Conservation (phyloP, 345 rosid genomes). For the Clausena lansium region DNA sequence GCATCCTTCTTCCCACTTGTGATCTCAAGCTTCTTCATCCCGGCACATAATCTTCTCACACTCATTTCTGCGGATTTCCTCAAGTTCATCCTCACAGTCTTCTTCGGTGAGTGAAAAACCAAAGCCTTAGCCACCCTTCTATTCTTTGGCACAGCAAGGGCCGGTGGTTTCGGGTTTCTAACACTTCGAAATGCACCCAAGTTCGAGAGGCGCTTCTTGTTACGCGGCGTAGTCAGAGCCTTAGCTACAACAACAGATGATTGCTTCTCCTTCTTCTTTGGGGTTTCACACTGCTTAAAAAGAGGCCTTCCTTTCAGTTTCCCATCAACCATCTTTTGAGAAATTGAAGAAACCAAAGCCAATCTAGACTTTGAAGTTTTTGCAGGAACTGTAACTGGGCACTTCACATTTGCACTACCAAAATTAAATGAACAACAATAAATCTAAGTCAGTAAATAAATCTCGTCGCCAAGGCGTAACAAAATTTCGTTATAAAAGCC, state of each 20-base stretch:
- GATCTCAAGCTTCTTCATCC: constrained; percentile 71
- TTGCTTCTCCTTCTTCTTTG: constrained; percentile 39
- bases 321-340: constrained; percentile 46
- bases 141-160: constrained; percentile 34
- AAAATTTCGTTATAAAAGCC: background rate
- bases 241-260: constrained; percentile 29
- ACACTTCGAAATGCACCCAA: constrained; percentile 58
- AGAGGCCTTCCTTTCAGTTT: constrained; percentile 36
- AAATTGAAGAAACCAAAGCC: constrained; percentile 73
- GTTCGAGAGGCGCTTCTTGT: constrained; percentile 46
- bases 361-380: constrained; percentile 71
- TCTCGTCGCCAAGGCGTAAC: background rate
- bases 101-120: constrained; percentile 85
- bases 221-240: constrained; percentile 62
- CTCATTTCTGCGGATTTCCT: constrained; percentile 55
- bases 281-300: constrained; percentile 38
- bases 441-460: background rate
- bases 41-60: constrained; percentile 49
- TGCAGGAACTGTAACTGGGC: constrained; percentile 82
- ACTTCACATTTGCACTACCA: constrained; percentile 45
- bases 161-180: constrained; percentile 46
- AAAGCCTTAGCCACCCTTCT: constrained; percentile 59
- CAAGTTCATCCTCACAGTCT: constrained; percentile 36
- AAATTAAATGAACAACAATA: background rate
- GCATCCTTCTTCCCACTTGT: constrained; percentile 37